phyloP scores from a whole-genome alignment of 2,329 filamentous ascomycete genomes.

The Pseudopithomyces maydicus region DNA sequence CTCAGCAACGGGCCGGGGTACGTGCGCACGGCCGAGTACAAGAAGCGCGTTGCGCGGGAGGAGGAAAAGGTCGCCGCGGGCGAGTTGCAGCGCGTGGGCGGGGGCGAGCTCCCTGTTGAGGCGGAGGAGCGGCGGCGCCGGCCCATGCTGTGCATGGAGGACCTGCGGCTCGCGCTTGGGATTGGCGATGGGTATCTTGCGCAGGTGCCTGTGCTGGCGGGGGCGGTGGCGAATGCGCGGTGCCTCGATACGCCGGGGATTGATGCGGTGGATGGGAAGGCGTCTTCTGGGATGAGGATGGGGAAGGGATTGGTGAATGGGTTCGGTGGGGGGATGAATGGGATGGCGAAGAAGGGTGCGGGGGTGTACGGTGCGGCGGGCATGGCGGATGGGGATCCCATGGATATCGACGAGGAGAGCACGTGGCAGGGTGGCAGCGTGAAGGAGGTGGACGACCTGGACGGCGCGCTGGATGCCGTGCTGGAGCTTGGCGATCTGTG shows the following conservation, averaged over 20 bases:
- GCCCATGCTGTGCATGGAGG: slow-evolving; percentile 74
- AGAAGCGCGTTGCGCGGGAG: slow-evolving; percentile 73
- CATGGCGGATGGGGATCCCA: slow-evolving; percentile 38
- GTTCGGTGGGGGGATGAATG: slow-evolving; percentile 11
- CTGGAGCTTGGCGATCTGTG: slow-evolving; percentile 34
- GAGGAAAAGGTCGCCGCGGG: slow-evolving; percentile 75
- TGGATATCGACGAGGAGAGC: slow-evolving; percentile 41
- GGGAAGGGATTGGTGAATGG: slow-evolving; percentile 14
- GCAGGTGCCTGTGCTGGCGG: slow-evolving; percentile 76
- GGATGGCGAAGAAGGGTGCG: slow-evolving; percentile 16
- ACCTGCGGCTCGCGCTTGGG: slow-evolving; percentile 76
- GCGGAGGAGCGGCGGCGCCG: slow-evolving; percentile 75
- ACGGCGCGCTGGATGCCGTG: slow-evolving; percentile 47
- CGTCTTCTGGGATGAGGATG: not conserved
- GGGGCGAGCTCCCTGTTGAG: slow-evolving; percentile 80
- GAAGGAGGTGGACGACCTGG: slow-evolving; percentile 31
- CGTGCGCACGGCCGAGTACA: slow-evolving; percentile 80
- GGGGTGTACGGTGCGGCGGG: slow-evolving; percentile 16
- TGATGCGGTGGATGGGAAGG: slow-evolving; percentile 25
- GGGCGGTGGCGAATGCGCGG: slow-evolving; percentile 67
- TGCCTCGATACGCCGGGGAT: slow-evolving; percentile 64
- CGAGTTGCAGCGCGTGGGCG: slow-evolving; percentile 74
- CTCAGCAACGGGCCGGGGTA: slow-evolving; percentile 59
- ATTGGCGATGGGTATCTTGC: slow-evolving; percentile 77
- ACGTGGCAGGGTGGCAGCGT: slow-evolving; percentile 48